Evolutionary conservation across 768 basidiomycete genomes (phyloP).

Genomic region (Tubosaeta sp.): DNA sequence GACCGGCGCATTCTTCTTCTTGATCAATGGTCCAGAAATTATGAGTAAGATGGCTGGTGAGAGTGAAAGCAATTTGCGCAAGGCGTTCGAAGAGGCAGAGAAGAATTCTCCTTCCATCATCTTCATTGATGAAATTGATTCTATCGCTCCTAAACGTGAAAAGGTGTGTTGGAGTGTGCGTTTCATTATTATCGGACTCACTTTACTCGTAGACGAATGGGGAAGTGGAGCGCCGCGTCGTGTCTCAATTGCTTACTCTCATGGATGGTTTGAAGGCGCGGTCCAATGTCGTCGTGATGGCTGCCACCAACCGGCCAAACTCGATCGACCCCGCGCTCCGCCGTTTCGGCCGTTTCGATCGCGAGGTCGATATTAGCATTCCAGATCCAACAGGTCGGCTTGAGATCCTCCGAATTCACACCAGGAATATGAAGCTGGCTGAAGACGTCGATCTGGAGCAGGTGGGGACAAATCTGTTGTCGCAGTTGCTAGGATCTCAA

Average conservation of each 20-base stretch:
- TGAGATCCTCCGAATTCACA: slow-evolving; percentile 98
- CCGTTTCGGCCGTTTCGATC: slow-evolving; percentile 98
- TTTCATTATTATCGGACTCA: slow-evolving; percentile 2
- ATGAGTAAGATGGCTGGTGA: slow-evolving; percentile 99
- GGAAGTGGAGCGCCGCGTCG: slow-evolving; percentile 98
- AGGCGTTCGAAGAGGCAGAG: slow-evolving; percentile 99
- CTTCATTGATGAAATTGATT: slow-evolving; percentile 99
- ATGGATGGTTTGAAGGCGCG: slow-evolving; percentile 99
- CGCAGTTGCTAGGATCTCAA: background rate
- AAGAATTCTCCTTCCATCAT: slow-evolving; percentile 99
- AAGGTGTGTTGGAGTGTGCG: slow-evolving; percentile 51
- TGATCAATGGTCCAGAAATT: slow-evolving; percentile 99
- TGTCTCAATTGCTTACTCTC: slow-evolving; percentile 95
- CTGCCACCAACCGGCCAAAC: slow-evolving; percentile 97
- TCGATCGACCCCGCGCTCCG: slow-evolving; percentile 98
- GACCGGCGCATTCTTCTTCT: slow-evolving; percentile 99
- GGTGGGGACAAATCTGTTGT: slow-evolving; percentile 33
- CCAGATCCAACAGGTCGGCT: slow-evolving; percentile 98
- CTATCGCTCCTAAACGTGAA: slow-evolving; percentile 99
- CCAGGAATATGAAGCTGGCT: slow-evolving; percentile 98
- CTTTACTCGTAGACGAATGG: slow-evolving; percentile 75
- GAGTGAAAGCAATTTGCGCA: slow-evolving; percentile 93
- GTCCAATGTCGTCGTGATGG: slow-evolving; percentile 99
- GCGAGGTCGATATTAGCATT: slow-evolving; percentile 99
- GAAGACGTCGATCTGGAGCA: slow-evolving; percentile 98